Evolutionary conservation across 495 filamentous ascomycete species (phyloP).

Genomic region (Chlorociboria aeruginascens): DNA sequence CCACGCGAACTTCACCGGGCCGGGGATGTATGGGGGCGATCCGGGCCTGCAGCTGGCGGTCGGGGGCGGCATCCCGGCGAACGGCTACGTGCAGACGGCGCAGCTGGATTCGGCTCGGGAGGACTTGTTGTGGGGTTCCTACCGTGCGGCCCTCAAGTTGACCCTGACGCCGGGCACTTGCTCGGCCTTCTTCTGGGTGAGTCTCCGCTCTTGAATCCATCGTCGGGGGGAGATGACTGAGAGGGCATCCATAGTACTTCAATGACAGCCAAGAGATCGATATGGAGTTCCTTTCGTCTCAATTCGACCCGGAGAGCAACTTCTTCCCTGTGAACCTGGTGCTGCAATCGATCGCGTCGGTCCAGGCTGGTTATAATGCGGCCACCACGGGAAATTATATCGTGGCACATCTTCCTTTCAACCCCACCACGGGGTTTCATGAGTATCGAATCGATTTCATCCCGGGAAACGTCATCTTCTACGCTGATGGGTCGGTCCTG

Average conservation of each 20-base stretch:
- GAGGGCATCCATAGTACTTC: constrained; percentile 48
- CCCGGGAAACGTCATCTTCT: constrained; percentile 47
- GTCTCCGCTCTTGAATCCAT: constrained; percentile 4
- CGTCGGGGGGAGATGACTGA: constrained; percentile 2
- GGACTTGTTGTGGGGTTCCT: constrained; percentile 56
- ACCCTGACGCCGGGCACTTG: constrained; percentile 51
- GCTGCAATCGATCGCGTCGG: constrained; percentile 48
- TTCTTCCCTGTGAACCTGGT: constrained; percentile 57
- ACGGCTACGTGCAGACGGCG: constrained; percentile 43
- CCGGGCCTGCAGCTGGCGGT: constrained; percentile 52
- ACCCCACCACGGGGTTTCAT: constrained; percentile 48
- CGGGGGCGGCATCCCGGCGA: constrained; percentile 25
- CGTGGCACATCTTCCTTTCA: constrained; percentile 44
- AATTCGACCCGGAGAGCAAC: constrained; percentile 35
- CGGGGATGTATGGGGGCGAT: constrained; percentile 32
- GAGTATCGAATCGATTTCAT: constrained; percentile 71
- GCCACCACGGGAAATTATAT: constrained; percentile 39
- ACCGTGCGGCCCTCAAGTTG: constrained; percentile 52
- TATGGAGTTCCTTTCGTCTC: constrained; percentile 56
- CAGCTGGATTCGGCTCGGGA: constrained; percentile 44
- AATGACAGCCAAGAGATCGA: constrained; percentile 74
- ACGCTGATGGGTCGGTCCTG: constrained; percentile 45
- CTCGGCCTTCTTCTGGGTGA: constrained; percentile 67
- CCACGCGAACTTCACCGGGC: constrained; percentile 22
- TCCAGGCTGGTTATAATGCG: constrained; percentile 42